Evolutionary conservation across 768 basidiomycete genomes (phyloP), one percentile per base, ranked within the genome.

Genomic region (Boletus coccyginus): DNA sequence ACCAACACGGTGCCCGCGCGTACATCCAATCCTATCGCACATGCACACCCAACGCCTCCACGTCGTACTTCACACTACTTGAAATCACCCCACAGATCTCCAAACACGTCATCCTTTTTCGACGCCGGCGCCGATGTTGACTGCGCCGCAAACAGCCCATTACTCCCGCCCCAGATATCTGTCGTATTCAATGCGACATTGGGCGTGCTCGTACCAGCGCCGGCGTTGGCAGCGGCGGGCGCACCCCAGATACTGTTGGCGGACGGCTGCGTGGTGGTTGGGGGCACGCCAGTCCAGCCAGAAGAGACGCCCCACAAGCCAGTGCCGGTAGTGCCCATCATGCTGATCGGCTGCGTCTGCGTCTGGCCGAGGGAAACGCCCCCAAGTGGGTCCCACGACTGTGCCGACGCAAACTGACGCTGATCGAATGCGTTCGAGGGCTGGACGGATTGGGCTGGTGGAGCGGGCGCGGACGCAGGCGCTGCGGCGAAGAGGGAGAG

Each of bases 31-130:
- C 27, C 27, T 5, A 27, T 27, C 27, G 27, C 27, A 27, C 3
- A 27, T 35, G 33, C 33, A 35, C 33, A 35, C 6, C 9, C 33
- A 13, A 35, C 33, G 27, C 27, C 27, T 27, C 27, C 27, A 27
- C 27, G 27, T 27, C 27, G 27, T 27, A 27, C 27, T n/a, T 32
- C 39, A 13, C 40, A 3, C 19, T 52, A 92, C 77, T 91, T 91
- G 71, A 90, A 90, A 39, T 85, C 83, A 47, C 89, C 88, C 91
- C 91, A 92, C 47, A 93, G 70, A 71, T 92, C 89, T 8, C 87
- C 89, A 66, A 92, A 92, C 8, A 76, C 84, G 63, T 93, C 90
- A 58, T 91, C 90, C 71, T 81, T 87, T 76, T 88, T 86, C 57
- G 73, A 67, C 47, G 66, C 67, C 1, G 66, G 57, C 46, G 66